Percentiles rank a stretch among this genome's conserved stretches.
These are phyloP conservation scores for Phalaenopsis hybrid DNA, from an alignment of 116 monocot species.

Conservation along the genomic window DNA sequence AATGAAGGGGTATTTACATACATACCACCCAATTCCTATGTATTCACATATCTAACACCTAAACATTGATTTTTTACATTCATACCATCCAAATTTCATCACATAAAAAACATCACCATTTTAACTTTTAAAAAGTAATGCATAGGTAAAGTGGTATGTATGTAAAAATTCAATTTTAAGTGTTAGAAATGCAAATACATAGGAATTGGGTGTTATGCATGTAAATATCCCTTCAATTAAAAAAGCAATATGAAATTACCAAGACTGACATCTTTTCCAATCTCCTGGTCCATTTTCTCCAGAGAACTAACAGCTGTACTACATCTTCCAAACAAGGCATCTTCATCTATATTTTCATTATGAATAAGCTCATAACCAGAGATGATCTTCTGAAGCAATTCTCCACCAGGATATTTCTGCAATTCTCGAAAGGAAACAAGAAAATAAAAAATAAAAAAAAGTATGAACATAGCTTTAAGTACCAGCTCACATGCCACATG, in stretches of 20 bases:
- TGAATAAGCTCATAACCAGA: conserved; percentile 39
- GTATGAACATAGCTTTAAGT: neutral
- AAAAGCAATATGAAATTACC: conserved; percentile 30
- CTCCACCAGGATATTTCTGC: conserved; percentile 51
- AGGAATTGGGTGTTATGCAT: too few species aligned
- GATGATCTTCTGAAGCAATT: conserved; percentile 60
- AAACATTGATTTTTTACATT: too few species aligned
- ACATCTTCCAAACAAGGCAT: conserved; percentile 51
- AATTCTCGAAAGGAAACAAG: conserved; percentile 5
- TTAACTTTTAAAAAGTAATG: too few species aligned
- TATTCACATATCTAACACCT: too few species aligned
- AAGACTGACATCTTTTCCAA: conserved; percentile 19
- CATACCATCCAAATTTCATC: too few species aligned
- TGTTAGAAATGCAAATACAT: too few species aligned
- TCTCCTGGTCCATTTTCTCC: conserved; percentile 58
- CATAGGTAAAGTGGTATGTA: too few species aligned
- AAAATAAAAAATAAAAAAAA: neutral
- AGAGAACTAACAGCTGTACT: conserved; percentile 35
- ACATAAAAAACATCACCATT: too few species aligned
- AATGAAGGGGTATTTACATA: neutral
- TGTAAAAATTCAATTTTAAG: too few species aligned
- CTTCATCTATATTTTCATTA: conserved; percentile 45
- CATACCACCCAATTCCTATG: too few species aligned
- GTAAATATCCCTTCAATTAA: neutral
- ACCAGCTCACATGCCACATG: neutral